Conservation (phyloP, 2,329 filamentous ascomycete species). For the Microascus cirrosus region DNA sequence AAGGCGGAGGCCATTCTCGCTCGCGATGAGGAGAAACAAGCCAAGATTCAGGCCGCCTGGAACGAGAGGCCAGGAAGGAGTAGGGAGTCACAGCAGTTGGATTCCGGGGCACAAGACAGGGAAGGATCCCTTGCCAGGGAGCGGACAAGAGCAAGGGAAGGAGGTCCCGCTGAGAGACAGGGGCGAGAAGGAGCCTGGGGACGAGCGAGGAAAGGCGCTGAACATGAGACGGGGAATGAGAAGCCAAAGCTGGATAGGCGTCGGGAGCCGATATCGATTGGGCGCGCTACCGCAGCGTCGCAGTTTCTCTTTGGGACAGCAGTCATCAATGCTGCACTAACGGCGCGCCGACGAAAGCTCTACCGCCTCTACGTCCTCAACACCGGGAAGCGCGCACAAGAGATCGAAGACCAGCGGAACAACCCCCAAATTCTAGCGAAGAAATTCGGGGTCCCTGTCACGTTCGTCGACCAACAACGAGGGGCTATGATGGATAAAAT, state of each 20-base stretch:
- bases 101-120: background rate
- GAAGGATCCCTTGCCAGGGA: background rate
- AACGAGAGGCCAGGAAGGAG: background rate
- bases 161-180: background rate
- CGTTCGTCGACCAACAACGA: conserved; percentile 48
- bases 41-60: background rate
- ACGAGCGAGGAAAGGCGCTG: background rate
- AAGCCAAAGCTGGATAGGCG: background rate
- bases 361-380: conserved; percentile 76
- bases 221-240: background rate
- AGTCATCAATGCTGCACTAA: conserved; percentile 70
- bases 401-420: conserved; percentile 26
- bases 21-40: conserved; percentile 5
- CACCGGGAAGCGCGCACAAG: conserved; percentile 41
- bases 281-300: conserved; percentile 73
- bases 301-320: conserved; percentile 84
- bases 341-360: conserved; percentile 52
- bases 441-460: conserved; percentile 39
- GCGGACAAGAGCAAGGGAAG: background rate
- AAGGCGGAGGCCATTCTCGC: conserved; percentile 9
- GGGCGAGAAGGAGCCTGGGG: background rate
- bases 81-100: background rate
- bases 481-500: conserved; percentile 69
- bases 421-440: conserved; percentile 33
- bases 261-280: conserved; percentile 18